Conservation (phyloP, 1,139 yeast genomes). For the Meyerozyma athensensis region DNA sequence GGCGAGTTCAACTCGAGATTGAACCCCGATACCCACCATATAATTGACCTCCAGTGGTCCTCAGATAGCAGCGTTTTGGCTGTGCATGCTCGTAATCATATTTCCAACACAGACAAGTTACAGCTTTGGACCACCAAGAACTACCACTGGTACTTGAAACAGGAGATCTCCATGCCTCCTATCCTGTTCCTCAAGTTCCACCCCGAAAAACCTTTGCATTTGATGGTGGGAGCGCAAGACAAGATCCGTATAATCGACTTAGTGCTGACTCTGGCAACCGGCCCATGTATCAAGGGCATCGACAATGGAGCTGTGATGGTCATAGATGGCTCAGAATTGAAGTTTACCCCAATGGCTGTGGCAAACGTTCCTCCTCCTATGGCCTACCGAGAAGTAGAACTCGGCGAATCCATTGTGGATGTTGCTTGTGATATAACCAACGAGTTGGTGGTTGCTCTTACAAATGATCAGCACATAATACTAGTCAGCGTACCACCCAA, state of each 20-base stretch:
- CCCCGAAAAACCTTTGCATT: constrained; percentile 78
- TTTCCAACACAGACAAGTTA: constrained; percentile 38
- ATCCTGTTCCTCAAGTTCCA: constrained; percentile 70
- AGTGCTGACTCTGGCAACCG: constrained; percentile 58
- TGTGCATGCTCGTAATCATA: constrained; percentile 38
- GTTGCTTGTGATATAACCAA: constrained; percentile 63
- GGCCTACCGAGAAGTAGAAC: constrained; percentile 60
- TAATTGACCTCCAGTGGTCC: constrained; percentile 72
- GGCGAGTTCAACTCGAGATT: constrained; percentile 77
- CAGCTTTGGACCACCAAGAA: constrained; percentile 91
- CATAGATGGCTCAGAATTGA: constrained; percentile 69
- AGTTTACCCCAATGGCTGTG: constrained; percentile 74
- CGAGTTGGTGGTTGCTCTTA: constrained; percentile 52
- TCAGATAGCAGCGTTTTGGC: constrained; percentile 76
- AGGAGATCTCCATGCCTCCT: constrained; percentile 47
- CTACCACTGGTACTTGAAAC: constrained; percentile 94
- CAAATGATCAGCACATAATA: constrained; percentile 30
- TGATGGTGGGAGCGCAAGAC: constrained; percentile 55
- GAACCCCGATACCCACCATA: constrained; percentile 38
- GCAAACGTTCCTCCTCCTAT: constrained; percentile 97
- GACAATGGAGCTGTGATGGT: constrained; percentile 81
- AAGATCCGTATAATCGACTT: constrained; percentile 60
- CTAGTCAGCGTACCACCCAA: not conserved
- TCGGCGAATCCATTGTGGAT: constrained; percentile 51
- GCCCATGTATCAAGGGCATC: constrained; percentile 61